These are phyloP conservation scores for Canna indica DNA, from an alignment of 176 grass and related monocot species.

Conservation along the genomic window DNA sequence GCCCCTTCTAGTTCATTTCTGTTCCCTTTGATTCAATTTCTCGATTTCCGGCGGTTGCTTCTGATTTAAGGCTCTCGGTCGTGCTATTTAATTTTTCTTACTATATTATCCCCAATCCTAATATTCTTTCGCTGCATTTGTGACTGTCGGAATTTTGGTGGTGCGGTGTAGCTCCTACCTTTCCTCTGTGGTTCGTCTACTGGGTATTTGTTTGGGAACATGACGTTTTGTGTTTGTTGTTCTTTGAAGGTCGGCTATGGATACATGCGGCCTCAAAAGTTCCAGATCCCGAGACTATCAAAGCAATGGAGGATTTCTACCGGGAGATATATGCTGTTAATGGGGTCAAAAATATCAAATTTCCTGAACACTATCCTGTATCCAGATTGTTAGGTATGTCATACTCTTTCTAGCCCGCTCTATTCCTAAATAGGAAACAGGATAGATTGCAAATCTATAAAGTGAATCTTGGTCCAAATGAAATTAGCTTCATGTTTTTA, in stretches of 20 bases:
- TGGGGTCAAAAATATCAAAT: slow-evolving; percentile 50
- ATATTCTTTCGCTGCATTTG: neutral
- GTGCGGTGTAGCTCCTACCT: neutral
- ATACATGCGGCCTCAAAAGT: slow-evolving; percentile 85
- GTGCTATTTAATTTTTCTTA: too few relatives aligned
- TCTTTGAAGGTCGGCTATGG: slow-evolving; percentile 54
- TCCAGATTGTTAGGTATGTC: slow-evolving; percentile 61
- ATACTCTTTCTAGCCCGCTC: neutral
- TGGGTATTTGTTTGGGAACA: neutral
- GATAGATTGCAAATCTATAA: neutral
- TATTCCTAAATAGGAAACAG: neutral
- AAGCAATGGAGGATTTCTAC: slow-evolving; percentile 85
- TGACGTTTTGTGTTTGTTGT: neutral
- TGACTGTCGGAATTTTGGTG: neutral
- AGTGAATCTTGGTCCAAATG: neutral
- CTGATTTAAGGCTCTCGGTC: too few relatives aligned
- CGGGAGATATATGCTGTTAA: slow-evolving; percentile 67
- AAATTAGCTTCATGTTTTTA: neutral
- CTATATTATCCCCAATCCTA: too few relatives aligned
- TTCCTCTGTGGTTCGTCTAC: neutral
- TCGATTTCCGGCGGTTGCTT: too few relatives aligned
- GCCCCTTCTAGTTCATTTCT: too few relatives aligned
- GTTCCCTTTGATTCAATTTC: too few relatives aligned
- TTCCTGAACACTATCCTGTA: slow-evolving; percentile 68
- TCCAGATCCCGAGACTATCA: slow-evolving; percentile 54